phyloP scores from a whole-genome alignment of 148 eudicot species.

The Rhododendron kiyosumense region DNA sequence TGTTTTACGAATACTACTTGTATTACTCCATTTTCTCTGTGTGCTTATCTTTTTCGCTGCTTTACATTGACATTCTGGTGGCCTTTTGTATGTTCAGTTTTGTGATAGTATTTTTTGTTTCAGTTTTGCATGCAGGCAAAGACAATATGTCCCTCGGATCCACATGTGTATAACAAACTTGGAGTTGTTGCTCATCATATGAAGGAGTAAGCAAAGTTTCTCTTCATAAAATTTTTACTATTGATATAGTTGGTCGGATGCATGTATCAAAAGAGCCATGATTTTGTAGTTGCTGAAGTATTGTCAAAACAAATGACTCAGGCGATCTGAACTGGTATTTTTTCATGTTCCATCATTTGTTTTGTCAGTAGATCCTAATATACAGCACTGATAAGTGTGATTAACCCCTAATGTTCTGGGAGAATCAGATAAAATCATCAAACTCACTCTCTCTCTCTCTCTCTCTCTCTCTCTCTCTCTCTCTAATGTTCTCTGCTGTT shows the following conservation, averaged over 20 bases:
- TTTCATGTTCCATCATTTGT: too few relatives aligned
- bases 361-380: neutral
- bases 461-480: too few relatives aligned
- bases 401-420: too few relatives aligned
- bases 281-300: neutral
- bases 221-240: neutral
- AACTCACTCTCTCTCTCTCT: neutral
- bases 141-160: conserved; percentile 80
- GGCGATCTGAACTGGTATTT: neutral
- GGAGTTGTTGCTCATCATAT: conserved; percentile 94
- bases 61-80: neutral
- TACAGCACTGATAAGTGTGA: too few relatives aligned
- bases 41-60: neutral
- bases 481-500: neutral
- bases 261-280: neutral
- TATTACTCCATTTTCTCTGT: neutral
- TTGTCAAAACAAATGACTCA: neutral
- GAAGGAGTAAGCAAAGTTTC: conserved; percentile 68
- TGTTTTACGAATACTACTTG: neutral
- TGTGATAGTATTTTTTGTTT: conserved; percentile 20
- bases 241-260: neutral
- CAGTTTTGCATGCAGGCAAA: conserved; percentile 98
- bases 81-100: neutral
- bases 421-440: neutral
- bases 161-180: conserved; percentile 92